Percentiles rank a stretch among this genome's conserved stretches.
These are phyloP conservation scores for Zymoseptoria passerinii DNA, from an alignment of 2,329 filamentous ascomycete species.

Conservation along the genomic window DNA sequence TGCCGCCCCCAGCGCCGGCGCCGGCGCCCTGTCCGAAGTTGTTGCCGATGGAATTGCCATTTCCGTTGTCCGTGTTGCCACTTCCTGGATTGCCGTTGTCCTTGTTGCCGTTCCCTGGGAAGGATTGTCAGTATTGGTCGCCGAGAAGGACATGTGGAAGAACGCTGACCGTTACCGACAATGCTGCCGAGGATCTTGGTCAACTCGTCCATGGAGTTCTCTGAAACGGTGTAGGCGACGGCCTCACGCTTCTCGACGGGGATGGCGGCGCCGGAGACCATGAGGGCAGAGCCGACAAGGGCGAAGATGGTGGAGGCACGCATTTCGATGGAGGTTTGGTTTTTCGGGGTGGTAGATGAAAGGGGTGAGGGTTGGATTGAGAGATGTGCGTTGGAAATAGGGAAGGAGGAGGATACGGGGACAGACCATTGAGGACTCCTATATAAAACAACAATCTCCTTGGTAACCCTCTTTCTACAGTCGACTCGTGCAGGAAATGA, in stretches of 20 bases:
- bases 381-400: not conserved
- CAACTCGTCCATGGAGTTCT: not conserved
- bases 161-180: conserved; percentile 3
- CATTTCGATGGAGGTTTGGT: conserved; percentile 1
- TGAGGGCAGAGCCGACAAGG: conserved; percentile 4
- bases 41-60: not conserved
- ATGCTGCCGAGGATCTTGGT: conserved; percentile 3
- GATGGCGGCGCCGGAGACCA: conserved; percentile 1
- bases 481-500: not conserved
- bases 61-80: not conserved
- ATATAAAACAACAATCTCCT: not conserved
- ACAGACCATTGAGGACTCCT: not conserved
- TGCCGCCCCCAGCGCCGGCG: too few relatives aligned
- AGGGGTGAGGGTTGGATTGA: not conserved
- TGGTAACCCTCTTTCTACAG: not conserved
- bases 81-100: conserved; percentile 2
- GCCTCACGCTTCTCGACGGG: not conserved
- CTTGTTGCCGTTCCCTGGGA: conserved; percentile 1
- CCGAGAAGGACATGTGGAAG: not conserved
- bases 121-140: not conserved
- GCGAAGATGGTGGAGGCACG: conserved; percentile 10
- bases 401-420: not conserved
- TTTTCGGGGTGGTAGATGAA: not conserved
- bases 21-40: not conserved
- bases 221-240: not conserved